Conservation (phyloP, 83 land plant genomes). For the Larix sibirica region DNA sequence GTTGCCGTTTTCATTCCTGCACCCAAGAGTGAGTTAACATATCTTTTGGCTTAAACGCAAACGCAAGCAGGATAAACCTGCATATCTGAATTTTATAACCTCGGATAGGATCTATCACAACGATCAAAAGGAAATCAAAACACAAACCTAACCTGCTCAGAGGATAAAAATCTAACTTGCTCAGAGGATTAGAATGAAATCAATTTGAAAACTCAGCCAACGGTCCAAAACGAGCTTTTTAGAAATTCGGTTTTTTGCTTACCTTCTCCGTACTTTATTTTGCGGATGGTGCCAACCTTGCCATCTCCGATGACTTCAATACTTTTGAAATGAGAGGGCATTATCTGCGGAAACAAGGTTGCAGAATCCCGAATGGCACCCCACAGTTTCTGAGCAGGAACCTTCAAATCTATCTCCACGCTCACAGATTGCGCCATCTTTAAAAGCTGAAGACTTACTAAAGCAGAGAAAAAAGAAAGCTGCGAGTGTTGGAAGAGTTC, state of each 20-base stretch:
- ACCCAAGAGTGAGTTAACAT: background rate
- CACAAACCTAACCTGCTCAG: too few relatives aligned
- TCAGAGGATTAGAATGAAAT: too few relatives aligned
- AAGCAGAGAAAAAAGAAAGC: background rate
- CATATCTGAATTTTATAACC: too few relatives aligned
- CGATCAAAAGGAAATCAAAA: too few relatives aligned
- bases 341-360: conserved; percentile 47
- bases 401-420: conserved; percentile 47
- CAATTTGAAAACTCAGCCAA: too few relatives aligned
- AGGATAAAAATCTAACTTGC: too few relatives aligned
- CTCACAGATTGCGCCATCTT: conserved; percentile 27
- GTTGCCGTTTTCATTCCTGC: conserved; percentile 27
- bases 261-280: conserved; percentile 46
- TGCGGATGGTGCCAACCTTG: conserved; percentile 46
- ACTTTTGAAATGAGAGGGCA: conserved; percentile 47
- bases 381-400: conserved; percentile 43
- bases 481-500: too few relatives aligned
- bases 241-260: too few relatives aligned
- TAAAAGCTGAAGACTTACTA: background rate
- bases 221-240: too few relatives aligned
- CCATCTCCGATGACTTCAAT: conserved; percentile 50
- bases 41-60: too few relatives aligned
- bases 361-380: conserved; percentile 31
- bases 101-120: too few relatives aligned
- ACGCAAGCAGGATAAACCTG: too few relatives aligned